Conservation (phyloP, 768 basidiomycete species). For the Flagelloscypha sp. region DNA sequence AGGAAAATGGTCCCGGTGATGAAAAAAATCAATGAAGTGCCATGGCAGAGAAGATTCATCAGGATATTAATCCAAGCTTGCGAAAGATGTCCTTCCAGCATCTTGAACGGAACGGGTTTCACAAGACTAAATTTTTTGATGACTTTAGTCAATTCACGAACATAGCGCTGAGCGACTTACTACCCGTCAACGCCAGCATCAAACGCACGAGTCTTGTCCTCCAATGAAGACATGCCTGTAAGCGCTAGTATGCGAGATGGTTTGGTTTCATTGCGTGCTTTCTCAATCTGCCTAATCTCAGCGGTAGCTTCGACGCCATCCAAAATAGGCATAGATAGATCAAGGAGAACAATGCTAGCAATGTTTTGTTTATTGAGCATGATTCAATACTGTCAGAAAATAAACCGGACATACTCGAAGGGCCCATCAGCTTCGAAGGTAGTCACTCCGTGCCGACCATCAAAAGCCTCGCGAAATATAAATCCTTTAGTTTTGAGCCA, state of each 20-base stretch:
- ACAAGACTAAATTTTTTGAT: constrained; percentile 51
- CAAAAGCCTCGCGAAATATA: constrained; percentile 68
- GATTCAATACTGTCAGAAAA: constrained; percentile 2
- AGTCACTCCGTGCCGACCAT: constrained; percentile 80
- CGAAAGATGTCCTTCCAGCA: constrained; percentile 77
- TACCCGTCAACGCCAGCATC: constrained; percentile 94
- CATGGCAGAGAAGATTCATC: too few species aligned
- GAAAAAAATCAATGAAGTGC: too few species aligned
- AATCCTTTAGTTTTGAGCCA: constrained; percentile 76
- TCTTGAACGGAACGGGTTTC: constrained; percentile 94
- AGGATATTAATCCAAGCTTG: constrained; percentile 63
- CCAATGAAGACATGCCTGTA: constrained; percentile 88
- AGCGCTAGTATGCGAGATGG: constrained; percentile 69
- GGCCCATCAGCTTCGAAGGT: constrained; percentile 64
- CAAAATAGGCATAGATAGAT: constrained; percentile 90
- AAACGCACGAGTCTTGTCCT: constrained; percentile 87
- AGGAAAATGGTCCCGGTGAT: too few species aligned
- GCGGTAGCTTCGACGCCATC: constrained; percentile 83
- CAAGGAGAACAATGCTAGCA: constrained; percentile 72
- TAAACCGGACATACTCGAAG: constrained; percentile 62
- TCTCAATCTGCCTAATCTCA: constrained; percentile 75
- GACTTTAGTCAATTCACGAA: neutral
- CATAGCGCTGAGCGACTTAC: constrained; percentile 40
- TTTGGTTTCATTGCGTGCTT: constrained; percentile 19
- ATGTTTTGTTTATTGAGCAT: constrained; percentile 10